phyloP scores from a whole-genome alignment of 345 rosid species.

The Corchorus capsularis region DNA sequence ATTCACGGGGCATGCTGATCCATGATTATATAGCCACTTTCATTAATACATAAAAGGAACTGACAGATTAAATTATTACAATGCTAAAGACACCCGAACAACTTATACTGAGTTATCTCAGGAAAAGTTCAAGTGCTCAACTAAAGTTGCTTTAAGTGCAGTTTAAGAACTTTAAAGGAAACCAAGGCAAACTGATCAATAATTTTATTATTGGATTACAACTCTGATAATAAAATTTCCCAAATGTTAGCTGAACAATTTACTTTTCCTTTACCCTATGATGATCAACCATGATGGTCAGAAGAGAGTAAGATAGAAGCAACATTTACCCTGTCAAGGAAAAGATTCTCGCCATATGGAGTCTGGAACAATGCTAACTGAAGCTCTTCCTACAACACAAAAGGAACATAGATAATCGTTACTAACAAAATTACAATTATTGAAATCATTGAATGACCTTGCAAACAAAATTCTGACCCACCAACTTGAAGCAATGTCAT shows the following conservation, averaged over 20 bases:
- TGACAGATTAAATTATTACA: neutral
- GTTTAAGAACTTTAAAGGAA: neutral
- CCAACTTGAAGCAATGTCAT: neutral
- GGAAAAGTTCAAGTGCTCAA: neutral
- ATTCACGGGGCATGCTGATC: no score
- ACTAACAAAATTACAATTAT: neutral
- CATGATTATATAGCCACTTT: neutral
- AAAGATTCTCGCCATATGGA: conserved; percentile 68
- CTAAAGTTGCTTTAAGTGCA: neutral
- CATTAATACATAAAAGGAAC: neutral
- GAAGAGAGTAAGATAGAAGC: neutral
- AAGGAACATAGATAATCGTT: conserved; percentile 4
- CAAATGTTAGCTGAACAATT: neutral
- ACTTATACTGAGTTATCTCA: neutral
- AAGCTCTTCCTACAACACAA: conserved; percentile 72
- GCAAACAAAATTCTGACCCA: neutral
- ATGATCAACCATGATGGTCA: neutral
- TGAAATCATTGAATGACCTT: neutral
- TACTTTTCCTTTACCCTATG: neutral
- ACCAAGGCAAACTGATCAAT: neutral
- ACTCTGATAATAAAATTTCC: neutral
- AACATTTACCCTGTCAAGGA: conserved; percentile 76
- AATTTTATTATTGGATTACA: neutral
- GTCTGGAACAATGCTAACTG: conserved; percentile 67
- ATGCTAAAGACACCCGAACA: neutral